These are phyloP conservation scores for Myxozyma sirexii DNA, from an alignment of 805 yeast species.

Conservation along the genomic window DNA sequence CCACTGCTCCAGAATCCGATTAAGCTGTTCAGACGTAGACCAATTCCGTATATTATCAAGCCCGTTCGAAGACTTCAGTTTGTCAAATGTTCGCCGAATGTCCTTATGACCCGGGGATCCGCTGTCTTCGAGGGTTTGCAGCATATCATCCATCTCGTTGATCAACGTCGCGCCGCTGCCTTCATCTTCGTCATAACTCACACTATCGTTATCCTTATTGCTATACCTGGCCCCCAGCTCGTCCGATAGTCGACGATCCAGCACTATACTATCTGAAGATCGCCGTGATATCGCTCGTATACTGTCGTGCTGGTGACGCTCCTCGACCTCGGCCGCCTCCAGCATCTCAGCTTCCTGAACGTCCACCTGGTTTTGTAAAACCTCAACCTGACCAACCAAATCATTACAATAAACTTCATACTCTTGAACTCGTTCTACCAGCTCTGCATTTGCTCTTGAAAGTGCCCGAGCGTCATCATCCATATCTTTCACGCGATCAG, in stretches of 20 bases:
- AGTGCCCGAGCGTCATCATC: conserved; percentile 4
- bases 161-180: conserved; percentile 11
- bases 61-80: conserved; percentile 6
- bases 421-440: conserved; percentile 4
- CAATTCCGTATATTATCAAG: conserved; percentile 7
- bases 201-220: neutral
- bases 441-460: conserved; percentile 10
- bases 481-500: conserved; percentile 6
- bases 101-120: conserved; percentile 8
- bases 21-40: conserved; percentile 20
- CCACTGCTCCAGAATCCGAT: neutral
- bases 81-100: conserved; percentile 16
- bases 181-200: neutral
- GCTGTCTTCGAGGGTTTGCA: neutral
- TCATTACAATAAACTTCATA: conserved; percentile 4
- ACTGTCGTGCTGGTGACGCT: neutral
- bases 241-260: conserved; percentile 1
- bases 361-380: neutral
- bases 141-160: conserved; percentile 4
- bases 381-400: conserved; percentile 4
- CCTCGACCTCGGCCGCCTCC: neutral
- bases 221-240: neutral
- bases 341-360: neutral
- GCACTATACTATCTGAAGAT: neutral
- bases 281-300: neutral